Percentiles rank a stretch among this genome's conserved stretches.
Evolutionary conservation across 352 stramenopile genomes (phyloP).

Genomic region (Plasmopara halstedii): DNA sequence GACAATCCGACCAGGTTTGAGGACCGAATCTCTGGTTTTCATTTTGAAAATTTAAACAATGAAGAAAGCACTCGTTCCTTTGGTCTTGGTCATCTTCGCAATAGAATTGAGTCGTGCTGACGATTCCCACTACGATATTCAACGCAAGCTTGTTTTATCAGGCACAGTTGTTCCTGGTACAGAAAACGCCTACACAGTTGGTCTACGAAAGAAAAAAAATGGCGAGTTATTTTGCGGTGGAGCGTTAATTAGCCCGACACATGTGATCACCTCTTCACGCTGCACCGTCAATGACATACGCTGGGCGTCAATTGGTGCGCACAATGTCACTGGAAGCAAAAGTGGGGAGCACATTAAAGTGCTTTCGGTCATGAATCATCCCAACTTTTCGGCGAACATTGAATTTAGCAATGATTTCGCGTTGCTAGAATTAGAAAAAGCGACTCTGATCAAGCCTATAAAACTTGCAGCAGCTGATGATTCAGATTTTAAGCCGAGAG

Average conservation of each 20-base stretch:
- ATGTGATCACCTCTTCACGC: conserved; percentile 1
- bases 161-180: conserved; percentile 1
- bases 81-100: too few species aligned
- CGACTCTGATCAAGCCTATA: background rate
- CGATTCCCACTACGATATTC: too few species aligned
- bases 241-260: conserved; percentile 3
- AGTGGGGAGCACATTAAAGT: too few species aligned
- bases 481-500: too few species aligned
- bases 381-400: conserved; percentile 2
- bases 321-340: background rate
- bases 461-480: conserved; percentile 5
- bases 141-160: conserved; percentile 5
- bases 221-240: conserved; percentile 5
- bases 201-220: background rate
- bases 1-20: too few species aligned
- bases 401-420: conserved; percentile 1
- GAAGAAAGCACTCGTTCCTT: too few species aligned
- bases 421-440: conserved; percentile 1
- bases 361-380: conserved; percentile 12
- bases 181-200: conserved; percentile 5
- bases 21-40: too few species aligned
- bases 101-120: too few species aligned
- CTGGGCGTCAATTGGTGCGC: conserved; percentile 1
- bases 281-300: conserved; percentile 3
- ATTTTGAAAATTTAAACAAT: too few species aligned